phyloP scores from a whole-genome alignment of 495 filamentous ascomycete genomes.

The Penicillium goetzii region DNA sequence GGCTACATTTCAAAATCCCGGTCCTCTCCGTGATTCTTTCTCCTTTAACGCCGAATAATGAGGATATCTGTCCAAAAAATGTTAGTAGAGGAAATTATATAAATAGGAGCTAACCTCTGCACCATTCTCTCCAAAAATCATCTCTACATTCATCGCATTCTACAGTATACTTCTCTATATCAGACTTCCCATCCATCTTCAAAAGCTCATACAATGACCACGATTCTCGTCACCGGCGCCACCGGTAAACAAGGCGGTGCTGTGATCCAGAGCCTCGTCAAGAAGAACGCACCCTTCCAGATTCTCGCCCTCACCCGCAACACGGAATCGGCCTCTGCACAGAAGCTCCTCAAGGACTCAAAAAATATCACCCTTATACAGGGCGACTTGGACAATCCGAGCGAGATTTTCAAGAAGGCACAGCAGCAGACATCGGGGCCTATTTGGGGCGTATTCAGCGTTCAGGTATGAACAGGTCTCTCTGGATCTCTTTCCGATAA shows the following conservation, averaged over 20 bases:
- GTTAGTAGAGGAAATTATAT: too few species aligned
- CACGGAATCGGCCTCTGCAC: constrained; percentile 53
- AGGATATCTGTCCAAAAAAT: too few species aligned
- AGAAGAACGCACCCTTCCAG: constrained; percentile 49
- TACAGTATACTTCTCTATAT: background rate
- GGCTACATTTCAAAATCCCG: too few species aligned
- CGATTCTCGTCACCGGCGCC: constrained; percentile 68
- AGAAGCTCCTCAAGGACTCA: constrained; percentile 50
- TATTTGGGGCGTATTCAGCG: constrained; percentile 58
- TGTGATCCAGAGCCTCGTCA: constrained; percentile 60
- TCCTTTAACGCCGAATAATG: too few species aligned
- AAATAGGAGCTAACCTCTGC: too few species aligned
- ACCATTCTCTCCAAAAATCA: background rate
- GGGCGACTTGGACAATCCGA: constrained; percentile 57
- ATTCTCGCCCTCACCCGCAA: constrained; percentile 75
- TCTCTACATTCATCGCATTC: background rate
- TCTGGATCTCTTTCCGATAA: background rate
- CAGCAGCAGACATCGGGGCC: constrained; percentile 42
- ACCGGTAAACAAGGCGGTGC: constrained; percentile 69
- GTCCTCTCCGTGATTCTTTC: too few species aligned
- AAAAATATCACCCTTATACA: constrained; percentile 55
- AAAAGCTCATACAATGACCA: constrained; percentile 14
- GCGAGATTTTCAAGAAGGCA: constrained; percentile 56
- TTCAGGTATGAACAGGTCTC: constrained; percentile 28
- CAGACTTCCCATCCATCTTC: background rate